phyloP scores from a whole-genome alignment of 768 basidiomycete genomes.

The Chalciporus sphaerocephalus region DNA sequence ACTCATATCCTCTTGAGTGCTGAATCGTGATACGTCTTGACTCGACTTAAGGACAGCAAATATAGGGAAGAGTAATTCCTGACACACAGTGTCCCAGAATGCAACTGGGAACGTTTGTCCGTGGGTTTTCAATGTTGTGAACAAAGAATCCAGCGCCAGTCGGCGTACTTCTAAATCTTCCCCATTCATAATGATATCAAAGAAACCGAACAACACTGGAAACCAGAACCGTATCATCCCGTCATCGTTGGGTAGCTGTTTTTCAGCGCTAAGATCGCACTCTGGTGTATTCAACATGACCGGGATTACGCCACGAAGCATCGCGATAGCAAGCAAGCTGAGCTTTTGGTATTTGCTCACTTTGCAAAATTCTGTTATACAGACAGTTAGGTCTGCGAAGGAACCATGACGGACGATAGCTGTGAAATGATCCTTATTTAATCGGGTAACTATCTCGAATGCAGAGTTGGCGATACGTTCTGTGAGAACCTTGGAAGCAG shows the following conservation, averaged over 20 bases:
- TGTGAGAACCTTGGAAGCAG: conserved; percentile 88
- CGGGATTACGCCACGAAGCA: conserved; percentile 90
- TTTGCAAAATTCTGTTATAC: conserved; percentile 99
- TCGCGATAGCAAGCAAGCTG: conserved; percentile 90
- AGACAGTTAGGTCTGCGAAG: conserved; percentile 93
- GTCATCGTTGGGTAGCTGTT: conserved; percentile 56
- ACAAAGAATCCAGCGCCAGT: conserved; percentile 92
- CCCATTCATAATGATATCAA: conserved; percentile 99
- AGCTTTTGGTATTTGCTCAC: conserved; percentile 99
- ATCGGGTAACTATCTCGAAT: conserved; percentile 89
- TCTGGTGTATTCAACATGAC: conserved; percentile 86
- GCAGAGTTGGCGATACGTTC: conserved; percentile 91
- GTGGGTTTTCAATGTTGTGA: conserved; percentile 87
- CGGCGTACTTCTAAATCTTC: conserved; percentile 97
- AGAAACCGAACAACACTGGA: conserved; percentile 95
- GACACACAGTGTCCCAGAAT: conserved; percentile 98
- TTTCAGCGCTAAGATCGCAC: conserved; percentile 39
- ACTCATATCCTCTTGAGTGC: conserved; percentile 97
- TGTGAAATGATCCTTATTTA: conserved; percentile 87
- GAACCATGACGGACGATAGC: conserved; percentile 91
- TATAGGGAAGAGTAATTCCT: conserved; percentile 95
- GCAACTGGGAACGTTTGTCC: conserved; percentile 81
- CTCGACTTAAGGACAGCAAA: conserved; percentile 93
- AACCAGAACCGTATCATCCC: conserved; percentile 97
- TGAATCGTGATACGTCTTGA: conserved; percentile 89